phyloP scores from a whole-genome alignment of 257 asterid genomes.

The Echites panduratus region DNA sequence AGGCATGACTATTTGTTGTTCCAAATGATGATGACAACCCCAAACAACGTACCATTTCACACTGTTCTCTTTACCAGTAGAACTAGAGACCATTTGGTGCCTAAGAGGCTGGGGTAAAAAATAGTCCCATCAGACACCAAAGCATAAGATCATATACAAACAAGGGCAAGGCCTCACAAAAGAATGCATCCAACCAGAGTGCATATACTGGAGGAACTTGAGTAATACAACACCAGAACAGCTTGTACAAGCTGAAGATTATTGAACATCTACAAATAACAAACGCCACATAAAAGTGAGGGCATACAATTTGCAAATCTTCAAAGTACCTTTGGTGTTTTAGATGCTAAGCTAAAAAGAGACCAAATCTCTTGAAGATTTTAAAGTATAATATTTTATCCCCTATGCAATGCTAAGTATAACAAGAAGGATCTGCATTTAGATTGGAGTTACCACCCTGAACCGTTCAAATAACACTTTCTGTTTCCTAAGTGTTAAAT shows the following conservation, averaged over 20 bases:
- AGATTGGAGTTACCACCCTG: neutral
- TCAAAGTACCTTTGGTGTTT: neutral
- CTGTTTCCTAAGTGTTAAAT: too few species aligned
- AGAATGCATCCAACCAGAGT: neutral
- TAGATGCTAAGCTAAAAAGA: neutral
- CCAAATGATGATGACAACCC: conserved; percentile 35
- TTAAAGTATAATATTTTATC: too few species aligned
- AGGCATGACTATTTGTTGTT: conserved; percentile 27
- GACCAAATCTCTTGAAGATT: too few species aligned
- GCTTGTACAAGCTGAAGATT: neutral
- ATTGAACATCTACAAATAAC: too few species aligned
- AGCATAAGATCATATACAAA: neutral
- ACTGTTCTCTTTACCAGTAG: conserved; percentile 22
- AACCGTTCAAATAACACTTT: too few species aligned
- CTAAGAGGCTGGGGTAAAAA: conserved; percentile 4
- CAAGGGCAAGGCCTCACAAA: neutral
- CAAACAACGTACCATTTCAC: conserved; percentile 53
- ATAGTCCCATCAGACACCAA: conserved; percentile 15
- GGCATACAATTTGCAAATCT: neutral
- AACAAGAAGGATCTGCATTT: neutral
- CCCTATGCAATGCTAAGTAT: neutral
- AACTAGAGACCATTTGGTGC: conserved; percentile 27
- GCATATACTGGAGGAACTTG: neutral
- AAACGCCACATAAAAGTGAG: neutral
- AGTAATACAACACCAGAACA: neutral